Evolutionary conservation across 192 early-diverging fungal species (phyloP).

Genomic region (Umbelopsis ramanniana): DNA sequence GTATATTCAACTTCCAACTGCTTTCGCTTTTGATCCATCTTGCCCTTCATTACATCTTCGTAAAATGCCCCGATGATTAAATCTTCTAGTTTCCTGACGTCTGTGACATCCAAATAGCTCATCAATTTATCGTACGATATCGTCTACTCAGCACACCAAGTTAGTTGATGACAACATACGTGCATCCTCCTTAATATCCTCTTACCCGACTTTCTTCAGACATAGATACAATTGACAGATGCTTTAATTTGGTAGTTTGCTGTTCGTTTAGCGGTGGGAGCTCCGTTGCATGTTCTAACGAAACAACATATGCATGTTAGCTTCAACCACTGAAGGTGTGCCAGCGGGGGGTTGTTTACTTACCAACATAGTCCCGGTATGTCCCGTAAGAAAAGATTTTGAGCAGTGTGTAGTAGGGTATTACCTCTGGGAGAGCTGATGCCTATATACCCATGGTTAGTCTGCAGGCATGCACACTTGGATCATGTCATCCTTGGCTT

Average conservation of each 20-base stretch:
- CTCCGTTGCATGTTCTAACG: conserved; percentile 48
- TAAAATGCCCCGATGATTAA: conserved; percentile 89
- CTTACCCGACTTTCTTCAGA: conserved; percentile 62
- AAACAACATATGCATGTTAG: conserved; percentile 6
- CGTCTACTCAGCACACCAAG: conserved; percentile 58
- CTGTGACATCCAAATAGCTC: conserved; percentile 71
- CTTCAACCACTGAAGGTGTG: not conserved
- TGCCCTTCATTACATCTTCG: conserved; percentile 75
- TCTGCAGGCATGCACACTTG: not conserved
- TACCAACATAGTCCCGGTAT: conserved; percentile 77
- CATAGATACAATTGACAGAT: conserved; percentile 81
- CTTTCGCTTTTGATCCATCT: conserved; percentile 80
- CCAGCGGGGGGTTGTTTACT: not conserved
- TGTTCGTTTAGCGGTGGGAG: conserved; percentile 51
- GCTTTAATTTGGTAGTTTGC: conserved; percentile 64
- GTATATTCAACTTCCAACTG: conserved; percentile 76
- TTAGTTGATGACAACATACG: not conserved
- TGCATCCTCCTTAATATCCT: not conserved
- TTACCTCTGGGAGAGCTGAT: conserved; percentile 50
- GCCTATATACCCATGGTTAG: conserved; percentile 38
- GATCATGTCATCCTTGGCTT: conserved; percentile 14
- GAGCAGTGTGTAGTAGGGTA: conserved; percentile 60
- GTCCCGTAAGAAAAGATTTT: conserved; percentile 85
- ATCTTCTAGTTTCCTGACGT: conserved; percentile 84
- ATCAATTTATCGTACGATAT: conserved; percentile 70